These are phyloP conservation scores for Ogataea thermomethanolica DNA, from an alignment of 805 yeast genomes.

Conservation along the genomic window DNA sequence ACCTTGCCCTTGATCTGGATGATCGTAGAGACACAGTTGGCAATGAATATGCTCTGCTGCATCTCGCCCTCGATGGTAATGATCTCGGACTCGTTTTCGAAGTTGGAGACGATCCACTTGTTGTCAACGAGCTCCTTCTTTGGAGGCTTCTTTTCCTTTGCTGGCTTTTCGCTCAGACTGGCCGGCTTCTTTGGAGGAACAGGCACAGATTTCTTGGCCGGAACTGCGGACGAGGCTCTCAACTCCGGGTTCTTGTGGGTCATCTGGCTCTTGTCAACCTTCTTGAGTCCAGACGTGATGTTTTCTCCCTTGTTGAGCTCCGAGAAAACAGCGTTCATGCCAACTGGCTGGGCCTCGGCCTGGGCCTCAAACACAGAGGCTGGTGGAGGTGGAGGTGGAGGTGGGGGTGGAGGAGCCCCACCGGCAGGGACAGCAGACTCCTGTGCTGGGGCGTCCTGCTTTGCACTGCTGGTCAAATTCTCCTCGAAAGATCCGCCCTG, in stretches of 20 bases:
- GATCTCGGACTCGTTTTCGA: conserved; percentile 56
- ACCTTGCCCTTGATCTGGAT: conserved; percentile 88
- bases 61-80: conserved; percentile 72
- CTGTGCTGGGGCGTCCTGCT: conserved; percentile 14
- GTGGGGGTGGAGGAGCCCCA: no score
- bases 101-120: conserved; percentile 87
- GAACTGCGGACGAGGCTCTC: conserved; percentile 54
- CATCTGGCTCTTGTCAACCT: conserved; percentile 91
- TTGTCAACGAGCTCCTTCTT: conserved; percentile 75
- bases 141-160: conserved; percentile 39
- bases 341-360: conserved; percentile 38
- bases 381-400: conserved; percentile 93
- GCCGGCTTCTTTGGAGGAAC: conserved; percentile 82
- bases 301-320: conserved; percentile 81
- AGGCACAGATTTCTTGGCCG: conserved; percentile 54
- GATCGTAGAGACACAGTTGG: conserved; percentile 70
- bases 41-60: conserved; percentile 87
- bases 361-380: conserved; percentile 77
- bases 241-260: conserved; percentile 88
- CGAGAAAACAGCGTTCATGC: conserved; percentile 88
- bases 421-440: conserved; percentile 25
- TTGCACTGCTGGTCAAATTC: conserved; percentile 32
- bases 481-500: conserved; percentile 57
- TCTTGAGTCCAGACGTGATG: conserved; percentile 81
- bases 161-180: conserved; percentile 39